A percentile compares a stretch with the other conserved stretches of the same genome.
These are phyloP conservation scores for Coix lacrymajobi DNA, from an alignment of 176 grass and related monocot genomes.

Conservation along the genomic window DNA sequence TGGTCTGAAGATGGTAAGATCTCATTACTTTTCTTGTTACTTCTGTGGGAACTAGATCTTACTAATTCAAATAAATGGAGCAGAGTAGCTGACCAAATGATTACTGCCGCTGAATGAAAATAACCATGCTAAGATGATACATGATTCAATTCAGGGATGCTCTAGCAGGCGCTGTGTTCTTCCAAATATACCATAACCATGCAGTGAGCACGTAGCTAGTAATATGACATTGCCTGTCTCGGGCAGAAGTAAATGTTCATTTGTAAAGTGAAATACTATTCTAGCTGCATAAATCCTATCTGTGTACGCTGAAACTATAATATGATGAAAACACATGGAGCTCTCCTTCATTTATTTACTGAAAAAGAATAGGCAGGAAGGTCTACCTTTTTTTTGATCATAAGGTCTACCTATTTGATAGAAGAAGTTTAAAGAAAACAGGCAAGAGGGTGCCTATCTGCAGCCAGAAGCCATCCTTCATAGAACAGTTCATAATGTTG, in stretches of 20 bases:
- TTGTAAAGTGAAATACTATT: slow-evolving; percentile 1
- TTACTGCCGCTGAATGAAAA: background rate
- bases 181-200: background rate
- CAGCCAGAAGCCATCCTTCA: background rate
- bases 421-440: background rate
- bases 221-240: background rate
- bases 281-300: background rate
- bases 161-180: background rate
- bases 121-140: background rate
- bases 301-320: background rate
- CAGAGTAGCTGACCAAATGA: background rate
- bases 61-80: background rate
- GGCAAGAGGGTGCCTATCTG: background rate
- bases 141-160: background rate
- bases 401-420: background rate
- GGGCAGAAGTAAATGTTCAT: background rate
- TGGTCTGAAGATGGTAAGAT: background rate
- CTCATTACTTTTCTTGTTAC: background rate
- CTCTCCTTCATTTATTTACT: background rate
- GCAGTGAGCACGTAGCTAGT: background rate
- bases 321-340: background rate
- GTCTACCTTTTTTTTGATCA: background rate
- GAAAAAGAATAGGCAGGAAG: background rate
- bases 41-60: background rate
- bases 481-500: background rate